These are phyloP conservation scores for Ophiognomonia clavigignenti-juglandacearum DNA, from an alignment of 2,329 filamentous ascomycete species.

Conservation along the genomic window DNA sequence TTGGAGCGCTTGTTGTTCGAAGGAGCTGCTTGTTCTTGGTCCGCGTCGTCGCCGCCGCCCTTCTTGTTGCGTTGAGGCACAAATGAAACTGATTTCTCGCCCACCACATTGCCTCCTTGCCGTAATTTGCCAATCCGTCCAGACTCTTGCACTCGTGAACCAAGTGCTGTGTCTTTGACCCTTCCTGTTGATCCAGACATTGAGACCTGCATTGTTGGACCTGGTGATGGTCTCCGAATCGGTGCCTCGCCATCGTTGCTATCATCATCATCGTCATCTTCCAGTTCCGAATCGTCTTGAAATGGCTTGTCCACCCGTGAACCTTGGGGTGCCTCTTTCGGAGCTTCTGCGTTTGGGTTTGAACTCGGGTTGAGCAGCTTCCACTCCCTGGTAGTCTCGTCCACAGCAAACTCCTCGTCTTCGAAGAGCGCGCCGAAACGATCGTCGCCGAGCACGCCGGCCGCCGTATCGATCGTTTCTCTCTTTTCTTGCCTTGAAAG, in stretches of 20 bases:
- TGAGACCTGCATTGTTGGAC: slow-evolving; percentile 61
- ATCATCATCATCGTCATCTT: slow-evolving; percentile 38
- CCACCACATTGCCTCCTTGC: slow-evolving; percentile 48
- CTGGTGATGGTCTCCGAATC: slow-evolving; percentile 28
- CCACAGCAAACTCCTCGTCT: slow-evolving; percentile 87
- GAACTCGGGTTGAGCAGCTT: slow-evolving; percentile 85
- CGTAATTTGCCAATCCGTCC: slow-evolving; percentile 40
- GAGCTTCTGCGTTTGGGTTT: slow-evolving; percentile 33
- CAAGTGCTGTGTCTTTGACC: slow-evolving; percentile 50
- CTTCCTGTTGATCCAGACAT: slow-evolving; percentile 59
- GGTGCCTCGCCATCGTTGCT: slow-evolving; percentile 28
- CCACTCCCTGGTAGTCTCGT: slow-evolving; percentile 86
- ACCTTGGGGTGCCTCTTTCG: slow-evolving; percentile 20
- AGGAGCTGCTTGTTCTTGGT: slow-evolving; percentile 30
- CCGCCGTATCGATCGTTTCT: slow-evolving; percentile 51
- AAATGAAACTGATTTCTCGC: slow-evolving; percentile 69
- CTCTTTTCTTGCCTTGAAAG: slow-evolving; percentile 61
- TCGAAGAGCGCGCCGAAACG: slow-evolving; percentile 89
- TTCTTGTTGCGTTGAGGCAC: slow-evolving; percentile 55
- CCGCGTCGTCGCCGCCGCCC: slow-evolving; percentile 28
- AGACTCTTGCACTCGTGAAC: slow-evolving; percentile 48
- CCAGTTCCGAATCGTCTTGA: slow-evolving; percentile 27
- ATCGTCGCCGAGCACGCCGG: slow-evolving; percentile 71
- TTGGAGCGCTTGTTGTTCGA: slow-evolving; percentile 31
- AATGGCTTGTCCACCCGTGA: slow-evolving; percentile 35